Conservation (phyloP, 2,329 filamentous ascomycete species). For the Alternaria metachromatica region DNA sequence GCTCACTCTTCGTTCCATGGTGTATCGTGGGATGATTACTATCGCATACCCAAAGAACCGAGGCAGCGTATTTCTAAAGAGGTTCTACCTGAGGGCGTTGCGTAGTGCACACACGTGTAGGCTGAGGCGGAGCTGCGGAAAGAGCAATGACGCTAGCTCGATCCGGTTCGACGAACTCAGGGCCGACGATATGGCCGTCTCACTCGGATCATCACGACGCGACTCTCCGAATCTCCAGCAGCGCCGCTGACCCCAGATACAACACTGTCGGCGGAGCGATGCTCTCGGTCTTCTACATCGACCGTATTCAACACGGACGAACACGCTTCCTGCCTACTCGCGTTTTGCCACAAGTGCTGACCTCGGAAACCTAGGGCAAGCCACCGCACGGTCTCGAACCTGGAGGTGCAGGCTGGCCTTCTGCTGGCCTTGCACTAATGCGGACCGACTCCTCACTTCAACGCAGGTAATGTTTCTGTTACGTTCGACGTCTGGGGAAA, state of each 20-base stretch:
- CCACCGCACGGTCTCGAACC: conserved; percentile 9
- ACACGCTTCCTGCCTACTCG: neutral
- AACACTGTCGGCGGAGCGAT: neutral
- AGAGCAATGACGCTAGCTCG: conserved; percentile 10
- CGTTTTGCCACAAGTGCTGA: neutral
- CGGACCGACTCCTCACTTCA: conserved; percentile 8
- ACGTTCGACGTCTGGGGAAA: conserved; percentile 19
- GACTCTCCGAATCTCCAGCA: conserved; percentile 1
- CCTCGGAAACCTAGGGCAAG: conserved; percentile 2
- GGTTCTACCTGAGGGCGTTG: neutral
- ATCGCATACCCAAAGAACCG: conserved; percentile 9
- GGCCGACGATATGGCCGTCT: neutral
- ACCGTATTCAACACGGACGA: neutral
- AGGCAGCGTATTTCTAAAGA: neutral
- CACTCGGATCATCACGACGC: conserved; percentile 6
- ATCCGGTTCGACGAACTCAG: conserved; percentile 9
- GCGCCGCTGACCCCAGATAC: neutral
- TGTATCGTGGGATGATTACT: neutral
- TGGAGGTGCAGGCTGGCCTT: conserved; percentile 5
- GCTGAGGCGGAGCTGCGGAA: conserved; percentile 22
- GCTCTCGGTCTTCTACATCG: neutral
- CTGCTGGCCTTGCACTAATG: conserved; percentile 15
- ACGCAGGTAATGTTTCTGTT: conserved; percentile 8
- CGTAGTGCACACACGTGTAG: conserved; percentile 22
- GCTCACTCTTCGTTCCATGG: conserved; percentile 38